phyloP scores from a whole-genome alignment of 2,329 filamentous ascomycete genomes.

The Hypoxylon sp. region DNA sequence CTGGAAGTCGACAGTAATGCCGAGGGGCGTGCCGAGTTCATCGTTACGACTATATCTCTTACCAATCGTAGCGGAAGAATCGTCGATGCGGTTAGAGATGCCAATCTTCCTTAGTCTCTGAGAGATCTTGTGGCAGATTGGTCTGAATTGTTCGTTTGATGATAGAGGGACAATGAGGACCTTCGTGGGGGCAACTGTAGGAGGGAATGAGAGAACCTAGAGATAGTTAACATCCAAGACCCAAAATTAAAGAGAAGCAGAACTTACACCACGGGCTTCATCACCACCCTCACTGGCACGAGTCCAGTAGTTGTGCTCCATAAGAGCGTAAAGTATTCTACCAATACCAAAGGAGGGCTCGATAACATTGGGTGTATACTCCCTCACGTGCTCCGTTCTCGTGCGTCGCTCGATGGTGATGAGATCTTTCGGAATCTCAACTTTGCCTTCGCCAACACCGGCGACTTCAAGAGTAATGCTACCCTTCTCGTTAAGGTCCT shows the following conservation, averaged over 20 bases:
- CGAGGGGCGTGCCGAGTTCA: constrained; percentile 92
- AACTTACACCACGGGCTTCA: constrained; percentile 84
- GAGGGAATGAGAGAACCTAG: constrained; percentile 76
- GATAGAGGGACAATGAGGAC: constrained; percentile 92
- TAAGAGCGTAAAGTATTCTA: constrained; percentile 88
- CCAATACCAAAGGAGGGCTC: constrained; percentile 98
- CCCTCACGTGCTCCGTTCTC: constrained; percentile 81
- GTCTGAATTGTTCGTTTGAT: constrained; percentile 79
- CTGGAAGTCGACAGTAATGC: constrained; percentile 96
- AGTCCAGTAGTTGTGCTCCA: constrained; percentile 96
- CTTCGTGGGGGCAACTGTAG: constrained; percentile 88
- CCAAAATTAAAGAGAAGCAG: background rate
- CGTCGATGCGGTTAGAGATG: constrained; percentile 86
- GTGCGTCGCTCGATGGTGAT: constrained; percentile 86
- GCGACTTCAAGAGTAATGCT: constrained; percentile 81
- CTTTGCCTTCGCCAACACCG: constrained; percentile 75
- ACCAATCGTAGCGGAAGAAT: constrained; percentile 90
- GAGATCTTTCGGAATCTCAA: constrained; percentile 72
- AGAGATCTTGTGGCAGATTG: constrained; percentile 77
- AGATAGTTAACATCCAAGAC: constrained; percentile 17
- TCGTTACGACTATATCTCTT: constrained; percentile 96
- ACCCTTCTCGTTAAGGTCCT: constrained; percentile 75
- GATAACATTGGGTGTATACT: constrained; percentile 95
- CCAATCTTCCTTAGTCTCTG: constrained; percentile 78
- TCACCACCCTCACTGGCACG: constrained; percentile 72